Evolutionary conservation across 176 grass and related monocot genomes (phyloP).

Genomic region (Raddia guianensis): DNA sequence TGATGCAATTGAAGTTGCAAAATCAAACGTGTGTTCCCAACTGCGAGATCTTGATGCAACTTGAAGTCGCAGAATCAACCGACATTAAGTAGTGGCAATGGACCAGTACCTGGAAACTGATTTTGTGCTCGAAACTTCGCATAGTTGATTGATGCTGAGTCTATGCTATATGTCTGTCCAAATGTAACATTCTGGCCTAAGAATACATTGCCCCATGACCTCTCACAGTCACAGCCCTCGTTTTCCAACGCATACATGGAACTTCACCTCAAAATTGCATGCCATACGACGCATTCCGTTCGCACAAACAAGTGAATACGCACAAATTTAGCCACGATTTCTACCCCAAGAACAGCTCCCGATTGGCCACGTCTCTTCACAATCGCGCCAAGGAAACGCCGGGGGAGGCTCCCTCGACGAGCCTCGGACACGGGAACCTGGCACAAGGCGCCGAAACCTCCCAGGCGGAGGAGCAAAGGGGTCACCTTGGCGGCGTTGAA

Average conservation of each 20-base stretch:
- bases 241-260: conserved; percentile 1
- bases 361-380: conserved; percentile 12
- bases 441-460: background rate
- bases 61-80: background rate
- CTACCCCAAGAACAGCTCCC: background rate
- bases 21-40: no score
- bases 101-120: background rate
- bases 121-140: background rate
- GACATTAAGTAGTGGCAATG: background rate
- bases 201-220: conserved; percentile 19
- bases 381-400: conserved; percentile 4
- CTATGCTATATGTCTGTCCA: background rate
- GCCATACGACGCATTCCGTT: background rate
- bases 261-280: conserved; percentile 11
- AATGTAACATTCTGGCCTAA: conserved; percentile 20
- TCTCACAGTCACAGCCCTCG: background rate
- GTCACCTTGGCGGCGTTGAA: conserved; percentile 80
- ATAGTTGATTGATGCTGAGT: background rate
- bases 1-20: no score
- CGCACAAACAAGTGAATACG: background rate
- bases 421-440: no score
- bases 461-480: background rate
- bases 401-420: background rate
- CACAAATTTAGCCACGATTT: background rate
- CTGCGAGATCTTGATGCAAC: background rate